Base-by-base conservation (phyloP, 2,329 filamentous ascomycete genomes). In the Teratosphaeria pseudoeucalypti region DNA sequence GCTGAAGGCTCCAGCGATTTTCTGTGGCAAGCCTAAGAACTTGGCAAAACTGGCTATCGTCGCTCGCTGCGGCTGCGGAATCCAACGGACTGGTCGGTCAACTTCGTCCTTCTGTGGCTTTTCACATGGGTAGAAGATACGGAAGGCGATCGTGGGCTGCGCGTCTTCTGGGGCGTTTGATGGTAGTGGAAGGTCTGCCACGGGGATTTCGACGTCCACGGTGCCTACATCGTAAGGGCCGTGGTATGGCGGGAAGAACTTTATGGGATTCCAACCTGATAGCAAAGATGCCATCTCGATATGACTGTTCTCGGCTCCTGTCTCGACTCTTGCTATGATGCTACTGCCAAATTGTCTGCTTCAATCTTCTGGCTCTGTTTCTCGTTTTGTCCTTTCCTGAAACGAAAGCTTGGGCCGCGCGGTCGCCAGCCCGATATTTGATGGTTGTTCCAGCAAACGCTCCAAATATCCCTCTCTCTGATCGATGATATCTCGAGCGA, bases 191-290 rank as follows among this genome's bases (percentile, higher is more conserved):
- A 83, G 72, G 43, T 81, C 76, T 14, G 75, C 70, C 10, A 87
- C 79, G 52, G 90, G 88, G 16, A 95, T 83, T 75, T 95, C 90
- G 64, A 92, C 80, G 68, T 95, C 90, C 65, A 90, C 78, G 2
- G 87, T 89, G 63, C 89, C 90, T 60, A 94, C 89, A 67, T 85
- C 84, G 77, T 90, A 86, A 0, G 88, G 87, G 0, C 89, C 90
- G 0, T 86, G 85, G 70, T 91, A 92, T 3, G 84, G 77, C 3
- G 89, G 87, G 60, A 95, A 91, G 1, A 79, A 73, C 1, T 89
- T 89, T 4, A 90, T 77, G 0, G 87, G 87, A 67, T 81, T 89
- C 65, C 89, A 74, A 47, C 68, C 71, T 43, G 73, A 71, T 52
- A 79, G 69, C 66, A 73, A 74, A 27, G 72, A 72, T n/a, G 66